Base-by-base conservation (phyloP, 2,329 filamentous ascomycete genomes). In the Lachnellula hyalina region DNA sequence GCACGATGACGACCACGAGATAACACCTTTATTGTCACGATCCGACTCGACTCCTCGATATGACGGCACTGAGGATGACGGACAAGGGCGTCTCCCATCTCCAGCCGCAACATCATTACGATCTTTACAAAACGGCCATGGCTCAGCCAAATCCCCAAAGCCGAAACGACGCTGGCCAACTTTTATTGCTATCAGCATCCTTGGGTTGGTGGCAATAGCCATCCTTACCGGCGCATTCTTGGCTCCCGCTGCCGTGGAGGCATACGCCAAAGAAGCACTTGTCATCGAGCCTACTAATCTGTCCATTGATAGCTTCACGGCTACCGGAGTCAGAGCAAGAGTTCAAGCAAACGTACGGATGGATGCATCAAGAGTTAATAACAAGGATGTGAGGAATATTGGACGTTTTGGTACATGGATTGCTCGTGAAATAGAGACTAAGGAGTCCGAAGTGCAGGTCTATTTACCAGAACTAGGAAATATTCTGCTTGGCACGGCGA, bases 381-480 rank as follows among this genome's bases (percentile, higher is more conserved):
- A 88, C 62, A 77, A 82, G 50, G 78, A 85, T 52, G 82, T 93
- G 28, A 82, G 90, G 60, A 84, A 86, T 62, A 74, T 97, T 49
- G 94, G 94, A 42, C 80, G 82, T 53, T 79, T 90, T 21, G 84
- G 85, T 17, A 96, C 91, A 1, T 93, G 87, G 82, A 79, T 96
- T 61, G 89, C 90, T 55, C 79, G 80, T 58, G 82, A 89, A 65
- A 79, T 95, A 12, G 86, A 91, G 66, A 93, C 80, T 2, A 83
- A 86, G 19, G 75, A 86, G 65, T 88, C 89, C 2, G 79, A 82
- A 49, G 82, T 96, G 34, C 75, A 86, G 54, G 84, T 97, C 6
- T 90, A 86, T 63, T 77, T 96, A 32, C 92, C 93, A 12, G 87
- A 94, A 60, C 95, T 95, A 67, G 84, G 82, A 25, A 83, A 93